A percentile compares a stretch with the other conserved stretches of the same genome.
These are phyloP conservation scores for Fusarium sp. DNA, from an alignment of 2,329 filamentous ascomycete genomes.

Conservation along the genomic window DNA sequence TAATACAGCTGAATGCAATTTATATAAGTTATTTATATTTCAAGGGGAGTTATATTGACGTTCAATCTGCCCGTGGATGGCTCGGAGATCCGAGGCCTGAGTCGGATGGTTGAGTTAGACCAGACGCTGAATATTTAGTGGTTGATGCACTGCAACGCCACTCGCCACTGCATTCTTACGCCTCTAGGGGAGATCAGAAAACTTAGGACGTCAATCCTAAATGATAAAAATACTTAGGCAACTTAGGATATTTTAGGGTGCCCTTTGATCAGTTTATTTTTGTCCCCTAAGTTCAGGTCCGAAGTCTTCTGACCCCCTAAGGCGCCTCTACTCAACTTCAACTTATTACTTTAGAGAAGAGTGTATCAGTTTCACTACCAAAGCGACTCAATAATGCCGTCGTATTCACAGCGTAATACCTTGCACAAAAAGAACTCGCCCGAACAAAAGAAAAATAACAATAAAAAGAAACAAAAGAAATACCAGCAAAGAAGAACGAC, in stretches of 20 bases:
- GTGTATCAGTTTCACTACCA: neutral
- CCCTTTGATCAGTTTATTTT: too few species aligned
- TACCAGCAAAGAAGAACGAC: neutral
- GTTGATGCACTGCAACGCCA: slow-evolving; percentile 10
- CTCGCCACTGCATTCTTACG: too few species aligned
- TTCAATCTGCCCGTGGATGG: neutral
- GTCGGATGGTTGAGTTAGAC: neutral
- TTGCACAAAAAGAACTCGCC: neutral
- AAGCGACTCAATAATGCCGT: neutral
- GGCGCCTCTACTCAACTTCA: neutral
- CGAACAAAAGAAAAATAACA: neutral
- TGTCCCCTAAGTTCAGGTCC: too few species aligned
- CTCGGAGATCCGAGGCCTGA: slow-evolving; percentile 25
- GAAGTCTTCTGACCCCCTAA: too few species aligned
- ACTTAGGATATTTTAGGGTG: too few species aligned
- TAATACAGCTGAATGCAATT: too few species aligned
- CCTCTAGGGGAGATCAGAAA: too few species aligned
- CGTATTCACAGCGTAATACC: neutral
- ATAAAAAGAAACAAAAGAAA: neutral
- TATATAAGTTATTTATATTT: neutral
- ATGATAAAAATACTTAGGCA: too few species aligned
- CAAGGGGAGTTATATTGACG: neutral
- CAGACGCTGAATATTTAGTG: slow-evolving; percentile 15
- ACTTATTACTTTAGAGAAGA: neutral
- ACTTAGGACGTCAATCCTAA: too few species aligned